Conservation (phyloP, 805 yeast genomes). For the Saccharomycodes ludwigii region DNA sequence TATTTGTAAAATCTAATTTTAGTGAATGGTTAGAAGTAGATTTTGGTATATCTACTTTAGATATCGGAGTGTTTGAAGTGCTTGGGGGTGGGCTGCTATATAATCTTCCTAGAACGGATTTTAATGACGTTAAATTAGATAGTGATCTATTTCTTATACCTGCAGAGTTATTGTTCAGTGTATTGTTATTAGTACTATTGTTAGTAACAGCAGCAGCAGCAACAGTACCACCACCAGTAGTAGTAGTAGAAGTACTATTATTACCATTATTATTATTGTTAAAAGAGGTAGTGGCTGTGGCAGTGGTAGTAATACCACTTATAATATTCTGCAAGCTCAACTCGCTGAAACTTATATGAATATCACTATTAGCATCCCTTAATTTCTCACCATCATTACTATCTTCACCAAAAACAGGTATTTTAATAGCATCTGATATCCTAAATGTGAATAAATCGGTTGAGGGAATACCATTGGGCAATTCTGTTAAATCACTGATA, state of each 20-base stretch:
- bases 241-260: not conserved
- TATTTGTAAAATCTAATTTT: not conserved
- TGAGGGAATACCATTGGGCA: slow-evolving; percentile 10
- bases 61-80: not conserved
- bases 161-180: slow-evolving; percentile 14
- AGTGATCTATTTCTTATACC: slow-evolving; percentile 19
- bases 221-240: not conserved
- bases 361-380: slow-evolving; percentile 3
- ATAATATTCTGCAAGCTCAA: slow-evolving; percentile 6
- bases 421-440: slow-evolving; percentile 9
- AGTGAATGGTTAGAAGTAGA: slow-evolving; percentile 8
- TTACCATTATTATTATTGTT: slow-evolving; percentile 3
- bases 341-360: not conserved
- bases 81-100: slow-evolving; percentile 17
- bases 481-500: slow-evolving; percentile 15
- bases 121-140: slow-evolving; percentile 18
- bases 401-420: not conserved
- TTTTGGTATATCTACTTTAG: slow-evolving; percentile 7
- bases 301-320: no score
- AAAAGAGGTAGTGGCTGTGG: no score
- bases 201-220: not conserved
- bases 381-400: slow-evolving; percentile 1
- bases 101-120: slow-evolving; percentile 19
- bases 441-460: slow-evolving; percentile 9
- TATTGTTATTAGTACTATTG: not conserved